Percentiles rank a stretch among this genome's conserved stretches.
These are phyloP conservation scores for Diaporthe caulivora DNA, from an alignment of 2,329 filamentous ascomycete species.

Conservation along the genomic window DNA sequence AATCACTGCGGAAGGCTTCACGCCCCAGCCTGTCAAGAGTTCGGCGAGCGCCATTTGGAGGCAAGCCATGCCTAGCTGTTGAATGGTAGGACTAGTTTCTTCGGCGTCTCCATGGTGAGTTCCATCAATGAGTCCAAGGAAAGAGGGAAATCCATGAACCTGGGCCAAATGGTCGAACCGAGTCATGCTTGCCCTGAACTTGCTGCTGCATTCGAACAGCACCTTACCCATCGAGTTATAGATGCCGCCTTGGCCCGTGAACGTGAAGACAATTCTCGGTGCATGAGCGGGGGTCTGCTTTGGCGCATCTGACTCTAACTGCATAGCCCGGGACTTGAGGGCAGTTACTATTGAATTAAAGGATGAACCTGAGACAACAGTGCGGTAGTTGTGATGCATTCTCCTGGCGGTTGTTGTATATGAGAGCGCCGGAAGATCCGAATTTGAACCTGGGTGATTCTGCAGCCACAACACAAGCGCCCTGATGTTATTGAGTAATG, in stretches of 20 bases:
- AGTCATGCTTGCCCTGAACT: slow-evolving; percentile 52
- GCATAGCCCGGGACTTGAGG: slow-evolving; percentile 50
- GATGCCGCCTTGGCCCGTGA: slow-evolving; percentile 69
- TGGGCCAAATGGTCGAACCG: slow-evolving; percentile 67
- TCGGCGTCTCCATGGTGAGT: slow-evolving; percentile 52
- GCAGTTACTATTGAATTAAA: slow-evolving; percentile 56
- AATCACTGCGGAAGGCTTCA: slow-evolving; percentile 60
- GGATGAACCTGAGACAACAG: slow-evolving; percentile 58
- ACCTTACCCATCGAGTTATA: slow-evolving; percentile 63
- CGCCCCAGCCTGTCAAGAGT: slow-evolving; percentile 68
- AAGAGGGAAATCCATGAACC: slow-evolving; percentile 65
- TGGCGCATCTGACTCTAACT: slow-evolving; percentile 54
- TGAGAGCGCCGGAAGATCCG: slow-evolving; percentile 65
- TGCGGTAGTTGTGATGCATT: slow-evolving; percentile 69
- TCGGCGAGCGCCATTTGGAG: slow-evolving; percentile 69
- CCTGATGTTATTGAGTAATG: slow-evolving; percentile 71
- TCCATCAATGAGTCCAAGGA: slow-evolving; percentile 62
- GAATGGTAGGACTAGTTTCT: slow-evolving; percentile 61
- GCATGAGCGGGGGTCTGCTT: slow-evolving; percentile 44
- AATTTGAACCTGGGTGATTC: slow-evolving; percentile 57
- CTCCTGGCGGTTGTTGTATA: slow-evolving; percentile 77
- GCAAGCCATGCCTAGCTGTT: slow-evolving; percentile 62
- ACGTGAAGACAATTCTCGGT: slow-evolving; percentile 64
- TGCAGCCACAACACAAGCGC: slow-evolving; percentile 68
- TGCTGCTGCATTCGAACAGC: slow-evolving; percentile 8